Conservation (phyloP, 257 asterid genomes). For the Leonotis leonurus region DNA sequence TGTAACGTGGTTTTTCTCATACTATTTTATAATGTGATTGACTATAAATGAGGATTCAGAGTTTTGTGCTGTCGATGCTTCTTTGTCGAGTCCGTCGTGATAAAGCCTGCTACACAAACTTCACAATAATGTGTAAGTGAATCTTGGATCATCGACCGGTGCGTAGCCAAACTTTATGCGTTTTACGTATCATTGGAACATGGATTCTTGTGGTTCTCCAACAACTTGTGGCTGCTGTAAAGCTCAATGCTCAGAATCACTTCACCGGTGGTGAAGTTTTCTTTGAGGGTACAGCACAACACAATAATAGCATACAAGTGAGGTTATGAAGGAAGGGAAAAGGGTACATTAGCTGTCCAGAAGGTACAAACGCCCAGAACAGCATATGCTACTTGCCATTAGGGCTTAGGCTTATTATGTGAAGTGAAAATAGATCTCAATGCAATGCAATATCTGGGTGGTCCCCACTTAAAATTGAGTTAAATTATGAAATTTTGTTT, state of each 20-base stretch:
- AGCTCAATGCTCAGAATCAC: background rate
- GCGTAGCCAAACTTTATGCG: no score
- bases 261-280: no score
- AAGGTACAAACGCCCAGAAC: background rate
- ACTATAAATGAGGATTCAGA: background rate
- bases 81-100: no score
- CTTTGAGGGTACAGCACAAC: background rate
- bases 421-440: background rate
- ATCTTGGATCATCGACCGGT: no score
- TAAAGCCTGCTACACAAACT: no score
- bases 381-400: no score
- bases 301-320: background rate
- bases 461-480: background rate
- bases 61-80: constrained; percentile 8
- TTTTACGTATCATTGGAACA: no score
- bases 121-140: no score
- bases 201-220: no score
- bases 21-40: background rate
- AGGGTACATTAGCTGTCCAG: no score
- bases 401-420: no score
- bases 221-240: no score
- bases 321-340: background rate
- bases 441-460: background rate
- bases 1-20: background rate
- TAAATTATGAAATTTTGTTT: background rate